Conservation (phyloP, 1,139 yeast species). For the Suhomyces wounanorum region DNA sequence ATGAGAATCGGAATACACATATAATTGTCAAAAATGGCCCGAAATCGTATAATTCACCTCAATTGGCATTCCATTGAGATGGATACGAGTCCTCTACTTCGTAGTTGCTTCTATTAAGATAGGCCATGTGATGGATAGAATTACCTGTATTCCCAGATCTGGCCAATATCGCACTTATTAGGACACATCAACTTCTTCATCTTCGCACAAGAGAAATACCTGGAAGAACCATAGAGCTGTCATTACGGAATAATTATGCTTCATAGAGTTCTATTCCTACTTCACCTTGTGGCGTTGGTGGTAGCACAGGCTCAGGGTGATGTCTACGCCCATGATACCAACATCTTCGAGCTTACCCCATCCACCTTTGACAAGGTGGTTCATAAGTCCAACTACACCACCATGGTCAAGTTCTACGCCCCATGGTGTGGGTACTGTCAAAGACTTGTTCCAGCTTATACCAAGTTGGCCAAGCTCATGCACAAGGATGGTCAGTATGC, state of each 20-base stretch:
- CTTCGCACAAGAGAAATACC: background rate
- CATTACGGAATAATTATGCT: constrained; percentile 6
- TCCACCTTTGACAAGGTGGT: constrained; percentile 66
- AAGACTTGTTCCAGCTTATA: constrained; percentile 55
- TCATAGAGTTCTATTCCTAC: constrained; percentile 6
- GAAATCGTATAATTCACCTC: no score
- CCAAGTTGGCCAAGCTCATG: constrained; percentile 63
- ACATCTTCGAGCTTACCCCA: constrained; percentile 59
- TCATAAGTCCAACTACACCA: constrained; percentile 67
- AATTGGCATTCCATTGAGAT: no score
- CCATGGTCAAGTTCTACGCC: constrained; percentile 90
- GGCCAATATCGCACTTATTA: background rate
- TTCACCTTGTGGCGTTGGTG: constrained; percentile 11
- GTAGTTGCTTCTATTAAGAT: no score
- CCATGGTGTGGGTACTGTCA: constrained; percentile 95
- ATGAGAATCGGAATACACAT: background rate
- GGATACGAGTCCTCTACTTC: no score
- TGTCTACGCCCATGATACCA: constrained; percentile 44
- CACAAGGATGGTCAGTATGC: constrained; percentile 51
- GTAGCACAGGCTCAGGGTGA: constrained; percentile 17
- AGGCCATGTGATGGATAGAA: no score
- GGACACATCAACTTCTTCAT: background rate
- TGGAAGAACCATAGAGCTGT: background rate
- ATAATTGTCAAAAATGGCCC: background rate
- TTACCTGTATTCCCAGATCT: background rate